These are phyloP conservation scores for Seiridium unicorne DNA, from an alignment of 2,329 filamentous ascomycete species.

Conservation along the genomic window DNA sequence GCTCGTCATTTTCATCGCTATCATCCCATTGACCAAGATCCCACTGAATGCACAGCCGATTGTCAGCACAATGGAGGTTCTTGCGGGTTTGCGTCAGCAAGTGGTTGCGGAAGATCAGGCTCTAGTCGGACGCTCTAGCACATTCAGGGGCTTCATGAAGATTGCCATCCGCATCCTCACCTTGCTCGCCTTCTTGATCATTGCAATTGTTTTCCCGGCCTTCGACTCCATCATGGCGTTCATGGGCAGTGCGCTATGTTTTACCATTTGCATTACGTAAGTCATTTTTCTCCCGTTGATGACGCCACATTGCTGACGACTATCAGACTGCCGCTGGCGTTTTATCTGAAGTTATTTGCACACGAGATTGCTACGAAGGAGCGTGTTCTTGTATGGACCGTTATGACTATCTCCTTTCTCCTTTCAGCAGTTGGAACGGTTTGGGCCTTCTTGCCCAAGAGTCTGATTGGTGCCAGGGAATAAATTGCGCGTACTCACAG, in stretches of 20 bases:
- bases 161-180: constrained; percentile 62
- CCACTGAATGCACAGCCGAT: constrained; percentile 87
- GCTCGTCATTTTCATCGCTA: constrained; percentile 82
- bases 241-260: constrained; percentile 86
- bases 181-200: constrained; percentile 69
- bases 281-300: constrained; percentile 17
- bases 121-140: constrained; percentile 52
- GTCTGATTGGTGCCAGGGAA: constrained; percentile 52
- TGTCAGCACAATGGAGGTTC: constrained; percentile 77
- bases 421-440: constrained; percentile 77
- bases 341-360: constrained; percentile 87
- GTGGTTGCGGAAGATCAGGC: constrained; percentile 43
- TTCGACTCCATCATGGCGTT: constrained; percentile 92
- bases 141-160: constrained; percentile 58
- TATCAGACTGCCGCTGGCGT: constrained; percentile 68
- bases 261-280: constrained; percentile 85
- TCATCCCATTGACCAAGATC: constrained; percentile 95
- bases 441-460: constrained; percentile 84
- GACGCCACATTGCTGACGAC: background rate
- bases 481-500: background rate
- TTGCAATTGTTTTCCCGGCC: constrained; percentile 68
- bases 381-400: constrained; percentile 61
- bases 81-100: constrained; percentile 64
- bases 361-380: constrained; percentile 65
- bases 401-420: constrained; percentile 68